These are phyloP conservation scores for Craterostigma plantagineum DNA, from an alignment of 257 asterid genomes.

Conservation along the genomic window DNA sequence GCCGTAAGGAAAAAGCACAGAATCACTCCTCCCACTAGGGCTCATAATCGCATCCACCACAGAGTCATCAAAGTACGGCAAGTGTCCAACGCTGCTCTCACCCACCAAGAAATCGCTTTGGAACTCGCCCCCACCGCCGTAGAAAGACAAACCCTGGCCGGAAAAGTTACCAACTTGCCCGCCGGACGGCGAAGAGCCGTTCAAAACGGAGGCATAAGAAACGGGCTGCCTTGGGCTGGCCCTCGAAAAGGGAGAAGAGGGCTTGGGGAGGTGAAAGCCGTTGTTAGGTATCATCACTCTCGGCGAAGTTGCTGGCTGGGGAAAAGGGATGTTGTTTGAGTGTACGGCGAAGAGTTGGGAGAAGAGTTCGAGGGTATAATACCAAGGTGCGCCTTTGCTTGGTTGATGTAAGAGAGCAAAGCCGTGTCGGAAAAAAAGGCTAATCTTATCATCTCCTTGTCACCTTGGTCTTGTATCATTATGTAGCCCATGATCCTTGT, in stretches of 20 bases:
- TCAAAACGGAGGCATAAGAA: constrained; percentile 39
- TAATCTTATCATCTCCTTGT: constrained; percentile 3
- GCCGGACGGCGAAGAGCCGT: constrained; percentile 21
- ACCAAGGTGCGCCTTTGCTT: background rate
- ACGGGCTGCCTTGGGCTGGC: constrained; percentile 26
- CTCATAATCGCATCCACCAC: constrained; percentile 35
- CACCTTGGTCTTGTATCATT: constrained; percentile 10
- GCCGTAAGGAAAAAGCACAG: constrained; percentile 35
- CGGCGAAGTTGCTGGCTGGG: constrained; percentile 1
- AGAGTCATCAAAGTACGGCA: constrained; percentile 36
- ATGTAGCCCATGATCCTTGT: constrained; percentile 53
- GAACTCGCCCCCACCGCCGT: constrained; percentile 9
- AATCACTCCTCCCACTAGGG: constrained; percentile 68
- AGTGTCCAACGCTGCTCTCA: no score
- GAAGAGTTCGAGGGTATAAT: background rate
- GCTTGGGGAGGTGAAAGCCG: constrained; percentile 11
- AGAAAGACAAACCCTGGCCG: constrained; percentile 25
- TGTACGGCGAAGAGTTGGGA: background rate
- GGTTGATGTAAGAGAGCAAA: constrained; percentile 4
- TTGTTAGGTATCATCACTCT: constrained; percentile 1
- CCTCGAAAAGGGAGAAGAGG: constrained; percentile 36
- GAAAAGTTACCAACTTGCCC: constrained; percentile 4
- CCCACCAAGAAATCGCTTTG: no score
- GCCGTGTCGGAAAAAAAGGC: constrained; percentile 1
- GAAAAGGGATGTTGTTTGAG: background rate